These are phyloP conservation scores for Rhynchospora pubera DNA, from an alignment of 176 grass and related monocot species.

Conservation along the genomic window DNA sequence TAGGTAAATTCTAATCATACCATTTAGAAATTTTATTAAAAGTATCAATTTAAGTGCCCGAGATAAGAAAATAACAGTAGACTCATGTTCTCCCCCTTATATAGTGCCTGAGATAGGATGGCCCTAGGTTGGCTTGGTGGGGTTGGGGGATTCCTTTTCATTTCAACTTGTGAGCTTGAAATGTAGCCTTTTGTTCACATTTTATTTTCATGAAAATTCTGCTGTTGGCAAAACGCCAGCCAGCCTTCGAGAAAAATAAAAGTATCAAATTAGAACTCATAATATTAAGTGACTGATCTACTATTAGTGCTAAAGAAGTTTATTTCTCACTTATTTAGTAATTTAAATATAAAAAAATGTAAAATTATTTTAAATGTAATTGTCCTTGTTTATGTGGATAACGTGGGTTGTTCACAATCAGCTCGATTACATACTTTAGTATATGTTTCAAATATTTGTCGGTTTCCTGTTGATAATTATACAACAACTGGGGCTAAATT, in stretches of 20 bases:
- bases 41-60: neutral
- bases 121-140: too few species aligned
- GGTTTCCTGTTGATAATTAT: neutral
- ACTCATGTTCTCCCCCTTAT: too few species aligned
- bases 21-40: neutral
- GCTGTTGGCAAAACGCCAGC: too few species aligned
- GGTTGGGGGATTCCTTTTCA: too few species aligned
- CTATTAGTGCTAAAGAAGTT: neutral
- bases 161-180: too few species aligned
- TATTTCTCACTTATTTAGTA: neutral
- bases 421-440: neutral
- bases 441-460: neutral
- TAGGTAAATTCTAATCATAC: slow-evolving; percentile 40
- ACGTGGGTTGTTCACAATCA: neutral
- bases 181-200: too few species aligned
- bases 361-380: neutral
- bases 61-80: too few species aligned
- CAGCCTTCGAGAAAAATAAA: neutral
- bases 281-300: neutral
- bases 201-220: too few species aligned
- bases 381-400: neutral
- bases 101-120: too few species aligned
- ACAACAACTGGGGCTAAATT: neutral
- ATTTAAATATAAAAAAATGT: neutral
- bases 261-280: neutral